phyloP scores from a whole-genome alignment of 2,329 filamentous ascomycete species.

The Fusarium subtropicale region DNA sequence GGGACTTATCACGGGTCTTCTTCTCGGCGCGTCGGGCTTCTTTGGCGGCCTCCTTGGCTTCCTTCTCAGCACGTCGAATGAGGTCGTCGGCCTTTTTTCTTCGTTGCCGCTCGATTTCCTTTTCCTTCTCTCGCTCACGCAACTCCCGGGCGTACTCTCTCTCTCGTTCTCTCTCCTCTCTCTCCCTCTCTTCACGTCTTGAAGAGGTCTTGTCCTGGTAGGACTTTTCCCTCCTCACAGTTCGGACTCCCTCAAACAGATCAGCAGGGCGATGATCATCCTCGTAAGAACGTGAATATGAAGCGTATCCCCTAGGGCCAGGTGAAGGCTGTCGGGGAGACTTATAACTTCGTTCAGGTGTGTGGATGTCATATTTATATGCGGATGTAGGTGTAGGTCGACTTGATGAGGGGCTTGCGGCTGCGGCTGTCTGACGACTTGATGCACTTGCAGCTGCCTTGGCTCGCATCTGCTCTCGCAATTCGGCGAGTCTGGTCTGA shows the following conservation, averaged over 20 bases:
- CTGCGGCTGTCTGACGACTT: slow-evolving; percentile 17
- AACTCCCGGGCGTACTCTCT: slow-evolving; percentile 43
- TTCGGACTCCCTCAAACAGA: slow-evolving; percentile 59
- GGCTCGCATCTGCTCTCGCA: slow-evolving; percentile 66
- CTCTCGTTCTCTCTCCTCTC: slow-evolving; percentile 49
- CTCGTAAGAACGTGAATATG: slow-evolving; percentile 58
- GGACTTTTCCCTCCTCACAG: slow-evolving; percentile 60
- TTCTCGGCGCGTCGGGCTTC: slow-evolving; percentile 52
- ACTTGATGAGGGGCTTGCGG: slow-evolving; percentile 30
- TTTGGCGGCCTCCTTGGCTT: slow-evolving; percentile 51
- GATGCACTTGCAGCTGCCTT: slow-evolving; percentile 48
- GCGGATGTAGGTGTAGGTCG: slow-evolving; percentile 53
- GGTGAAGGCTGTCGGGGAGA: slow-evolving; percentile 47
- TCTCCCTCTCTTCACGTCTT: slow-evolving; percentile 56
- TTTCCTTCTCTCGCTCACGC: slow-evolving; percentile 44
- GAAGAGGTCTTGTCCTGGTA: slow-evolving; percentile 60
- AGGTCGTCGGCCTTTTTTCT: slow-evolving; percentile 23
- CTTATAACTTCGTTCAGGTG: slow-evolving; percentile 61
- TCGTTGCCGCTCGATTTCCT: slow-evolving; percentile 37
- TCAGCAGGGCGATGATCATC: slow-evolving; percentile 56
- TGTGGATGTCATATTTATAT: slow-evolving; percentile 61
- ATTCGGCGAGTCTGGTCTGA: slow-evolving; percentile 72
- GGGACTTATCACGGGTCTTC: slow-evolving; percentile 55
- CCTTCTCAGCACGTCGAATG: slow-evolving; percentile 44
- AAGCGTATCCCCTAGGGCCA: slow-evolving; percentile 51